These are phyloP conservation scores for Coniosporium tulheliwenetii DNA, from an alignment of 2,329 filamentous ascomycete genomes.

Conservation along the genomic window DNA sequence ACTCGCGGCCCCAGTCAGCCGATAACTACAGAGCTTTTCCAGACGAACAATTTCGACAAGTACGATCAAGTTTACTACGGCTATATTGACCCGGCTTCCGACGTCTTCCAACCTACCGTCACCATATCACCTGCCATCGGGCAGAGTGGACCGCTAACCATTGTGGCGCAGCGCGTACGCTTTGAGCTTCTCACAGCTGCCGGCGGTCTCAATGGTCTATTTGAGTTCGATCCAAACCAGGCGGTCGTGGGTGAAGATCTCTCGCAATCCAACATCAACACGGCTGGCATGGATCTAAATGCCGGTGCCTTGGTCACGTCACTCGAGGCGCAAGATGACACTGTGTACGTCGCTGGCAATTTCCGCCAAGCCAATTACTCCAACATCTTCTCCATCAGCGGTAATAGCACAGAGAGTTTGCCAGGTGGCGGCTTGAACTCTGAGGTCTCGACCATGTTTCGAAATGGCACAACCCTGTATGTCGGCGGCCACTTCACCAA, in stretches of 20 bases:
- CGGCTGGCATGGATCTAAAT: slow-evolving; percentile 55
- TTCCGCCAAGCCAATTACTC: slow-evolving; percentile 54
- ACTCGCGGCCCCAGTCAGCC: slow-evolving; percentile 26
- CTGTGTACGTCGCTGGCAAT: slow-evolving; percentile 68
- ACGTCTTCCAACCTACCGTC: slow-evolving; percentile 63
- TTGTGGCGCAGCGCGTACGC: slow-evolving; percentile 81
- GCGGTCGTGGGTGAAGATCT: slow-evolving; percentile 47
- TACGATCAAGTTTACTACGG: slow-evolving; percentile 88
- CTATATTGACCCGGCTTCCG: slow-evolving; percentile 58
- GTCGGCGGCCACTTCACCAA: slow-evolving; percentile 76
- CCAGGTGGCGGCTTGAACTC: slow-evolving; percentile 64
- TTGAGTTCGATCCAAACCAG: slow-evolving; percentile 63
- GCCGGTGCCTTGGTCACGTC: slow-evolving; percentile 51
- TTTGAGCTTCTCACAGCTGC: slow-evolving; percentile 62
- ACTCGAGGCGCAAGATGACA: slow-evolving; percentile 48
- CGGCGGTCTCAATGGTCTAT: slow-evolving; percentile 75
- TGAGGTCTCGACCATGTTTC: slow-evolving; percentile 55
- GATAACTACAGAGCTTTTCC: slow-evolving; percentile 52
- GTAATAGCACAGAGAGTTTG: slow-evolving; percentile 44
- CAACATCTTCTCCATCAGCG: slow-evolving; percentile 64
- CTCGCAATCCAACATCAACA: slow-evolving; percentile 57
- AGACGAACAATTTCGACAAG: slow-evolving; percentile 94
- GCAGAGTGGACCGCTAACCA: slow-evolving; percentile 49
- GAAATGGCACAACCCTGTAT: slow-evolving; percentile 52
- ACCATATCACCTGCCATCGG: slow-evolving; percentile 56